Conservation (phyloP, 257 asterid genomes). For the Solanum appendiculatum region DNA sequence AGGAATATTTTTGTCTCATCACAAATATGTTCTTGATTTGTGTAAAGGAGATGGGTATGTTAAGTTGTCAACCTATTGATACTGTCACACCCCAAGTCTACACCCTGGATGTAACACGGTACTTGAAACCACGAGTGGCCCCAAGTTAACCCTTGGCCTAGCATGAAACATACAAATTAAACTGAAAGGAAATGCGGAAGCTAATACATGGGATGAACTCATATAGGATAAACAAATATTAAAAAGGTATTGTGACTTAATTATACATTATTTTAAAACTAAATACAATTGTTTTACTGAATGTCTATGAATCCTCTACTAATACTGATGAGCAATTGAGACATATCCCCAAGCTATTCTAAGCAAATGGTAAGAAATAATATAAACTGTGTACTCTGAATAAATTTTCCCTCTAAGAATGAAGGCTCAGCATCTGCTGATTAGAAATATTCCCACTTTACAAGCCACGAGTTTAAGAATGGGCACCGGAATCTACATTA, state of each 20-base stretch:
- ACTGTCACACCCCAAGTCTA: not conserved
- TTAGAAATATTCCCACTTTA: too few relatives aligned
- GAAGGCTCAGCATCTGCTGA: too few relatives aligned
- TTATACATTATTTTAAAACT: too few relatives aligned
- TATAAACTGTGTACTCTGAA: too few relatives aligned
- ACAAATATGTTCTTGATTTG: not conserved
- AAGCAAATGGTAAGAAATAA: too few relatives aligned
- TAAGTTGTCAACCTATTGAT: not conserved
- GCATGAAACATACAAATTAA: not conserved
- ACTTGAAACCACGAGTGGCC: not conserved
- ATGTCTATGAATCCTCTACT: too few relatives aligned
- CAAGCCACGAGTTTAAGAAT: too few relatives aligned
- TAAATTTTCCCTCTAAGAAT: too few relatives aligned
- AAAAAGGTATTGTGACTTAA: not conserved
- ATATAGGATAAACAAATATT: not conserved
- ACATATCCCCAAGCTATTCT: too few relatives aligned
- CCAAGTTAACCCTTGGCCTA: not conserved
- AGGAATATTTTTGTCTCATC: not conserved
- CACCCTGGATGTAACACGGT: not conserved
- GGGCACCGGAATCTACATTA: too few relatives aligned
- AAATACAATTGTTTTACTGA: too few relatives aligned
- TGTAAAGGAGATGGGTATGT: not conserved
- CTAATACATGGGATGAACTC: not conserved
- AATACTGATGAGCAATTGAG: too few relatives aligned
- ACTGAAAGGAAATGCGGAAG: not conserved